Conservation (phyloP, 225 moss, liverwort and hornwort species). For the Bryum argenteum region DNA sequence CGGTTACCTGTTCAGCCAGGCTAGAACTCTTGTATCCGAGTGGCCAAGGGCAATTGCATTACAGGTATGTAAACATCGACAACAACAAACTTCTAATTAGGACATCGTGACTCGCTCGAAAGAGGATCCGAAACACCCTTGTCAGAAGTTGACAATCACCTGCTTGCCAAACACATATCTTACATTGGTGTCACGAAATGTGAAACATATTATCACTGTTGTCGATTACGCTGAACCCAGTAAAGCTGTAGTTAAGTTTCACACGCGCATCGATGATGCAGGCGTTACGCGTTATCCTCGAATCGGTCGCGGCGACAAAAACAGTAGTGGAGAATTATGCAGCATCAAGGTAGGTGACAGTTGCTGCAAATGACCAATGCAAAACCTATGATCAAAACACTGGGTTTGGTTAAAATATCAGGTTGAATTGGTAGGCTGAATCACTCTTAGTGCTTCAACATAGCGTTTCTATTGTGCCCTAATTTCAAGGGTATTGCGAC, state of each 20-base stretch:
- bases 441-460: too few species aligned
- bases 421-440: too few species aligned
- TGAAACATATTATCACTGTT: not conserved
- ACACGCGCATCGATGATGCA: slow-evolving; percentile 11
- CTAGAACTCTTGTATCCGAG: slow-evolving; percentile 48
- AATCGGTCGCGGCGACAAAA: slow-evolving; percentile 36
- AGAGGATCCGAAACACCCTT: too few species aligned
- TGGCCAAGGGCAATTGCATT: slow-evolving; percentile 43
- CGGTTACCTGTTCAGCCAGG: slow-evolving; percentile 53
- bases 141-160: too few species aligned
- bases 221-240: not conserved
- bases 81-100: too few species aligned
- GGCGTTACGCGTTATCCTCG: slow-evolving; percentile 48
- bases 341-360: slow-evolving; percentile 52
- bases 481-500: too few species aligned
- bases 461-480: too few species aligned
- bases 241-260: not conserved
- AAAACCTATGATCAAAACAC: too few species aligned
- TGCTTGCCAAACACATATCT: too few species aligned
- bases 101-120: too few species aligned
- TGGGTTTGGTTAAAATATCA: too few species aligned
- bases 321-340: slow-evolving; percentile 50
- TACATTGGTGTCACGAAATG: not conserved
- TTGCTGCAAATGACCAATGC: not conserved
- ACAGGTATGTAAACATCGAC: slow-evolving; percentile 40